These are phyloP conservation scores for Wickerhamomyces queroliae DNA, from an alignment of 805 yeast species.

Conservation along the genomic window DNA sequence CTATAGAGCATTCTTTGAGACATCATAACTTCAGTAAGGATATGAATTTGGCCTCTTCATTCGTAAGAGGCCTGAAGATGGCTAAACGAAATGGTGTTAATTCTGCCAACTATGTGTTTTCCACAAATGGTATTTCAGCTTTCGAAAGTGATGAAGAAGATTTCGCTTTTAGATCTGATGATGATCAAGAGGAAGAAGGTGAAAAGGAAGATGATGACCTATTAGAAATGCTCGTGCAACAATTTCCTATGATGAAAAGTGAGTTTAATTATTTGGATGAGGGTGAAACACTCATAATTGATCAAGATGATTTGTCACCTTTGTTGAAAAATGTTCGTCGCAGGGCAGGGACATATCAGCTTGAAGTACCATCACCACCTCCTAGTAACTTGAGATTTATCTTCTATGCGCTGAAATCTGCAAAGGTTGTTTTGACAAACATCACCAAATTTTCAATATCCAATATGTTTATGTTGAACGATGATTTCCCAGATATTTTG, in stretches of 20 bases:
- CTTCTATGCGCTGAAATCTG: too few species aligned
- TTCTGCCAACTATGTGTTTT: neutral
- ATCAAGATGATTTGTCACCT: neutral
- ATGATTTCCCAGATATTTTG: neutral
- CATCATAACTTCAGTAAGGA: slow-evolving; percentile 8
- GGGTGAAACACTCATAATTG: too few species aligned
- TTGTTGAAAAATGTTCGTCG: neutral
- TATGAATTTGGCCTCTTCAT: slow-evolving; percentile 8
- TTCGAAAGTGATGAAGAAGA: slow-evolving; percentile 1
- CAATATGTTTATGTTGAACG: neutral
- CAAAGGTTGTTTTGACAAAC: too few species aligned
- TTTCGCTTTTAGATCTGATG: neutral
- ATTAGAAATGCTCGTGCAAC: neutral
- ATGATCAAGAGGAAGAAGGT: neutral
- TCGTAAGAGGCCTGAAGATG: slow-evolving; percentile 6
- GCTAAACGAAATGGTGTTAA: neutral
- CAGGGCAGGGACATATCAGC: too few species aligned
- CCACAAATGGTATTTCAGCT: neutral
- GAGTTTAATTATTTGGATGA: too few species aligned
- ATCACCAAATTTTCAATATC: neutral
- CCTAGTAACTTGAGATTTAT: too few species aligned
- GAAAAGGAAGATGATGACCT: slow-evolving; percentile 1
- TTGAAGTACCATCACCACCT: too few species aligned
- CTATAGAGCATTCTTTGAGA: slow-evolving; percentile 13
- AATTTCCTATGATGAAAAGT: neutral